Base-by-base conservation (phyloP, 2,329 filamentous ascomycete genomes). In the Westerdykella ornata region DNA sequence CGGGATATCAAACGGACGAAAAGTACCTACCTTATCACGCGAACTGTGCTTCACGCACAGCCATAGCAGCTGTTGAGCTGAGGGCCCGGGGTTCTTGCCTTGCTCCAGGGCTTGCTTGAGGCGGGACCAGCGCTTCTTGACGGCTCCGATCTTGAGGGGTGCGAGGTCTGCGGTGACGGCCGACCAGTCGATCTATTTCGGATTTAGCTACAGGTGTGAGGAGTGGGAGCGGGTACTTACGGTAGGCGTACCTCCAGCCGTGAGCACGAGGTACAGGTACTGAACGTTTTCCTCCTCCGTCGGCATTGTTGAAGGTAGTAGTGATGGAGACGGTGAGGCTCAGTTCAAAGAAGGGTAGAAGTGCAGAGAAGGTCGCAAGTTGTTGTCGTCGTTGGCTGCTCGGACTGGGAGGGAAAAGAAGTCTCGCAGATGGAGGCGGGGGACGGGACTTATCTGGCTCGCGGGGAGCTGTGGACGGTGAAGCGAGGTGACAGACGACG, bases 41-140 rank as follows among this genome's bases (percentile, higher is more conserved):
- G 39, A 35, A 6, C 38, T 45, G 30, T 65, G 50, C 55, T 61
- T 60, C 13, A 63, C 16, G 13, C 51, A 51, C 1, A 59, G 38
- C 62, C 60, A 65, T 0, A 65, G 45, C 20, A 63, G 54, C 22
- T 50, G 31, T 18, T 58, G 51, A 7, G 52, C 45, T 1, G 47
- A 37, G 3, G 37, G 33, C 2, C 45, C 37, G 0, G 55, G 49
- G 6, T 30, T 28, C 20, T 57, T 56, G 11, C 48, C 51, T 6
- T 47, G 47, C 1, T 54, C 49, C 35, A 64, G 52, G 2, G 51
- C 44, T 14, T 48, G 32, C 47, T 54, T 59, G n/a, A 65, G 53
- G 12, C 63, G 58, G 6, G 55, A 59, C 60, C 60, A 64, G 16
- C 63, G 60, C 50, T 63, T 65, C 1, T 42, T 39, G 2, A 43